Evolutionary conservation across 208 protist species (phyloP).

Genomic region (Leishmania martiniquensis): DNA sequence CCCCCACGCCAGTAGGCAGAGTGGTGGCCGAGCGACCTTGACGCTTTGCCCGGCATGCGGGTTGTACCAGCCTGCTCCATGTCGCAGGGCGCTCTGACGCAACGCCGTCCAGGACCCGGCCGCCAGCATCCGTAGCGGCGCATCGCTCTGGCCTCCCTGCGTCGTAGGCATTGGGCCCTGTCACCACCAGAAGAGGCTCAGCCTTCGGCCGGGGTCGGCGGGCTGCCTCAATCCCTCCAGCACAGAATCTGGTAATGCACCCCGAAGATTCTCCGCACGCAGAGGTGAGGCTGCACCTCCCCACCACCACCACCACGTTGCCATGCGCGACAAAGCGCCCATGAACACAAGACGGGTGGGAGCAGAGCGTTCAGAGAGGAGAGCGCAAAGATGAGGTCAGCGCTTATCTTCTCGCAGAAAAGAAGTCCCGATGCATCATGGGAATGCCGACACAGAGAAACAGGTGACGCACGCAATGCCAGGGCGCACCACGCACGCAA

Average conservation of each 20-base stretch:
- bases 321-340: not conserved
- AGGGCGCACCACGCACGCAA: not conserved
- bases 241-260: not conserved
- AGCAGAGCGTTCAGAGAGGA: not conserved
- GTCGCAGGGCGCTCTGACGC: not conserved
- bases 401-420: not conserved
- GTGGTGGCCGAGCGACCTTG: not conserved
- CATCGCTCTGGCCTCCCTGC: not conserved
- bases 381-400: not conserved
- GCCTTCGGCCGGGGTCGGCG: not conserved
- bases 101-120: not conserved
- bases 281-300: not conserved
- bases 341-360: not conserved
- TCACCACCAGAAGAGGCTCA: not conserved
- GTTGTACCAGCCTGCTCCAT: not conserved
- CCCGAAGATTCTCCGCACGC: not conserved
- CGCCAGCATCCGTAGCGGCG: not conserved
- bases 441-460: not conserved
- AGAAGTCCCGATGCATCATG: not conserved
- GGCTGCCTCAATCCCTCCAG: not conserved
- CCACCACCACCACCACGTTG: not conserved
- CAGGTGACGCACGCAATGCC: not conserved
- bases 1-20: no score
- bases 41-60: not conserved
- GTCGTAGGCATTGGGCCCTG: not conserved